Base-by-base conservation (phyloP, 176 grass and related monocot species). In the Paspalum notatum region DNA sequence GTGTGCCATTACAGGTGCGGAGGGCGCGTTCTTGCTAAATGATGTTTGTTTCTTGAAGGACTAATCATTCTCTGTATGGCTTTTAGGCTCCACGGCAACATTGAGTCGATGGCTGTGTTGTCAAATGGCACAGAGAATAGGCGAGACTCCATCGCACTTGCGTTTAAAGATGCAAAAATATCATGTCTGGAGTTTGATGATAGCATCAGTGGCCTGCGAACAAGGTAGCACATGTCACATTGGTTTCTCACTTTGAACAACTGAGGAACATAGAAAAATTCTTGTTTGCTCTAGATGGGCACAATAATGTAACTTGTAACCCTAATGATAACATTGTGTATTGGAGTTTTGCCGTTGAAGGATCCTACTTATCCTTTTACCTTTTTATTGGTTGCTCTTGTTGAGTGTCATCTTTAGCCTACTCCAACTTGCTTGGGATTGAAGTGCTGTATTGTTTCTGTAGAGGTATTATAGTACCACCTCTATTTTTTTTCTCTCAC, bases 131-230 rank as follows among this genome's bases (percentile, higher is more conserved):
- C 76, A 15, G 92, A 93, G 27, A 90, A 87, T 46, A 95, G 83
- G 76, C 86, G 90, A 82, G 95, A 87, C 53, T 85, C 95, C 1
- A 75, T 95, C 14, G 79, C 79, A 0, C 64, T 98, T 26, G 84
- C 84, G 8, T 98, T 95, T 83, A 80, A 76, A 72, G 95, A 98
- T 85, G 90, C 95, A 7, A 98, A 98, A 82, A 87, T 98, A 85
- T 66, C 84, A 20, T 80, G 85, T 56, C 20, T 98, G 76, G 95
- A 98, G 32, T 98, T 94, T 21, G 95, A 98, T 32, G 92, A 98
- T 12, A 84, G 92, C 75, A 75, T 43, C 45, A 73, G 91, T 83
- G 90, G 85, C 43, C 71, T 98, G 65, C 86, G 74, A 27, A 89
- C 86, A 26, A 98, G 92, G 95, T 98, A 84, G 69, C 21, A 40